Base-by-base conservation (phyloP, 768 basidiomycete genomes). In the Tulasnella sp. region DNA sequence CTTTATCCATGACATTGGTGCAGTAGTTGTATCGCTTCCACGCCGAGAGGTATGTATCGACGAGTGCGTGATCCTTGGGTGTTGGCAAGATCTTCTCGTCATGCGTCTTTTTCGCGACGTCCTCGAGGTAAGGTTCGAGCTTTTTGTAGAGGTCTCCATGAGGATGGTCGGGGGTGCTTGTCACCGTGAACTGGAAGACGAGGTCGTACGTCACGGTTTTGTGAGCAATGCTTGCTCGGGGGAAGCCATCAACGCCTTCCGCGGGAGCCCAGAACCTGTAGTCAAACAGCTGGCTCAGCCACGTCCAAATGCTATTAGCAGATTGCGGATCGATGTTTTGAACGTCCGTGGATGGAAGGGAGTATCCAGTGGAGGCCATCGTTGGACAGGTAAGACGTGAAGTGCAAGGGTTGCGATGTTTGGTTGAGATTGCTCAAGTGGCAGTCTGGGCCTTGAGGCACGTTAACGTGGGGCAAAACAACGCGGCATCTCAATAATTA, bases 21-120 rank as follows among this genome's bases (percentile, higher is more conserved):
- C 47, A 36, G 11, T 52, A 44, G 34, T 70, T 36, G 69, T 44
- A 70, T 41, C 69, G 69, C 8, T 47, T 52, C 69, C 69, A 70
- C n/a, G 69, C 44, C 29, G 69, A 32, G 22, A 70, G 69, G 44
- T 70, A 70, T 26, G 41, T 34, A 26, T 36, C 36, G 52, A 70
- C 7, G 44, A 52, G n/a, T 22, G 29, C 47, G 16, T 35, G 42
- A 34, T 59, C 32, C 17, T 36, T 59, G 36, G 69, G 6, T 12
- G 52, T 29, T 11, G 64, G 64, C 35, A 65, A 17, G 32, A 65
- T 65, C 64, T 65, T 26, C 35, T 36, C 4, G 19, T 70, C 47
- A 44, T 22, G 16, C 29, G 34, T 59, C 29, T 35, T 22, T 17
- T 17, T 44, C 34, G 47, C 26, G 42, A 26, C 44, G 41, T 70